phyloP scores from a whole-genome alignment of 192 early-diverging fungal genomes.

The Coemansia sp. region DNA sequence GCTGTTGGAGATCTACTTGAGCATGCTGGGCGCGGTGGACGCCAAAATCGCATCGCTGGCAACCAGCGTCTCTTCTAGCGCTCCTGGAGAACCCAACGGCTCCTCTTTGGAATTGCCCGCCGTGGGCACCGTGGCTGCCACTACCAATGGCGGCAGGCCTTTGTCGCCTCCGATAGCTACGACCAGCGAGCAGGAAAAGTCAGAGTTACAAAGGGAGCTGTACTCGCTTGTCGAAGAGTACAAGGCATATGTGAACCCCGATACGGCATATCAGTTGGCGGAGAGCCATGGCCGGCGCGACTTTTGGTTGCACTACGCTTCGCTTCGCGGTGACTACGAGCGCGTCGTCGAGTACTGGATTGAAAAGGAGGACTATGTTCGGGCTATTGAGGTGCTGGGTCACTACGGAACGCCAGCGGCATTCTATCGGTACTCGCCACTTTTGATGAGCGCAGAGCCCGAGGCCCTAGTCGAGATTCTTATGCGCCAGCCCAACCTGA shows the following conservation, averaged over 20 bases:
- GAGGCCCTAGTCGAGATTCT: conserved; percentile 81
- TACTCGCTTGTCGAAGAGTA: conserved; percentile 66
- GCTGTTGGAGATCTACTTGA: conserved; percentile 85
- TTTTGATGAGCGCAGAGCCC: conserved; percentile 81
- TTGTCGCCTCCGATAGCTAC: neutral
- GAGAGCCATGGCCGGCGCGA: conserved; percentile 80
- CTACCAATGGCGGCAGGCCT: neutral
- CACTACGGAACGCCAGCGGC: conserved; percentile 77
- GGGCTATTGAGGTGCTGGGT: conserved; percentile 74
- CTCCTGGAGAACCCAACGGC: neutral
- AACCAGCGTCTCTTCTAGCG: neutral
- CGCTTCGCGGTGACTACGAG: conserved; percentile 83
- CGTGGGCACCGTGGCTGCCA: neutral
- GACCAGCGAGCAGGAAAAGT: conserved; percentile 56
- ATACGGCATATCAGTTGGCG: conserved; percentile 78
- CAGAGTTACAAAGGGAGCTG: conserved; percentile 65
- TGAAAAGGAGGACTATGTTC: conserved; percentile 67
- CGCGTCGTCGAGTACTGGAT: conserved; percentile 83
- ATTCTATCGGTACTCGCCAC: conserved; percentile 86
- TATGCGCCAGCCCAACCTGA: conserved; percentile 81
- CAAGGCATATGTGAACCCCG: conserved; percentile 61
- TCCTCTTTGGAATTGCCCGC: neutral
- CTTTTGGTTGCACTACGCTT: conserved; percentile 79
- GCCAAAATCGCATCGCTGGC: conserved; percentile 45
- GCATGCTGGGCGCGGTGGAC: conserved; percentile 69